A percentile compares a stretch with the other conserved stretches of the same genome.
Conservation (phyloP, 768 basidiomycete genomes). For the Coprinopsis strossmayeri region DNA sequence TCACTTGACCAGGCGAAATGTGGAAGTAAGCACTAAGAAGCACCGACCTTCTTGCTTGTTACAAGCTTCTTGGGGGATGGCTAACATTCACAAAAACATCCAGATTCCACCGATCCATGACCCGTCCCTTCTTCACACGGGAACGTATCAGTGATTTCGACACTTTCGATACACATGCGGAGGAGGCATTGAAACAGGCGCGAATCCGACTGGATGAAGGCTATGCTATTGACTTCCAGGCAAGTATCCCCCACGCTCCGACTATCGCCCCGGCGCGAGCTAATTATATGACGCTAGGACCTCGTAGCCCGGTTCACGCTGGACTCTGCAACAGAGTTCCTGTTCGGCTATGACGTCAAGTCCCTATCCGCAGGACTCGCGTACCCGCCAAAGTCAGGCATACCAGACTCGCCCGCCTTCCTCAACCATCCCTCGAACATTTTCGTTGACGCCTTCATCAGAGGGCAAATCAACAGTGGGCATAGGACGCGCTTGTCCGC, state of each 20-base stretch:
- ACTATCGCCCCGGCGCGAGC: no score
- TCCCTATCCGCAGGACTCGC: slow-evolving; percentile 44
- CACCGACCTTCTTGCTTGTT: no score
- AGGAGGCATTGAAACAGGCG: slow-evolving; percentile 37
- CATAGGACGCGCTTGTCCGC: slow-evolving; percentile 31
- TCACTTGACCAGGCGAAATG: slow-evolving; percentile 39
- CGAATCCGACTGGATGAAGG: slow-evolving; percentile 35
- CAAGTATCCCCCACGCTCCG: slow-evolving; percentile 16
- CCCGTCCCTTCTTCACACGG: slow-evolving; percentile 63
- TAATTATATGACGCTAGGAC: slow-evolving; percentile 24
- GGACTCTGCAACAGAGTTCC: slow-evolving; percentile 58
- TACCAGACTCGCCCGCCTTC: slow-evolving; percentile 20
- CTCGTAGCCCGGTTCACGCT: slow-evolving; percentile 48
- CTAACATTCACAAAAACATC: no score
- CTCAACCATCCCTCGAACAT: slow-evolving; percentile 29
- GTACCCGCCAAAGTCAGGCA: slow-evolving; percentile 28
- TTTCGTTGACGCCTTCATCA: slow-evolving; percentile 44
- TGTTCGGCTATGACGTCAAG: slow-evolving; percentile 47
- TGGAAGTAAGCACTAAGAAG: slow-evolving; percentile 47
- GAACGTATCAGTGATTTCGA: slow-evolving; percentile 60
- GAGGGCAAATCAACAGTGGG: slow-evolving; percentile 32
- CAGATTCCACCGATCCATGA: slow-evolving; percentile 59
- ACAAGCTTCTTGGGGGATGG: no score
- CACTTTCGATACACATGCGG: slow-evolving; percentile 50
- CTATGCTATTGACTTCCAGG: slow-evolving; percentile 55